phyloP scores from a whole-genome alignment of 495 filamentous ascomycete genomes.

The Annulohypoxylon moriforme region DNA sequence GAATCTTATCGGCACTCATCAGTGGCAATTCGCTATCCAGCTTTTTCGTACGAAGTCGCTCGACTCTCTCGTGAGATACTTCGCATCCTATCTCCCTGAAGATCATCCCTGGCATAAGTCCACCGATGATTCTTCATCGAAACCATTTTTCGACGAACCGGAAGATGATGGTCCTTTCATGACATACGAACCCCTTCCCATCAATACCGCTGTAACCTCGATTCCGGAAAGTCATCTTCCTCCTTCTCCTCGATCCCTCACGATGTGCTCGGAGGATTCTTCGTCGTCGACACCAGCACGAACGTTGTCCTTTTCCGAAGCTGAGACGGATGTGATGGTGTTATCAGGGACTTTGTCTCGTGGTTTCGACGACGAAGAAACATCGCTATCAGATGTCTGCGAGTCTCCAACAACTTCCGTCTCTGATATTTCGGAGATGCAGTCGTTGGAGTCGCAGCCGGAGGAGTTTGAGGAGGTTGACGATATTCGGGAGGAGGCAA shows the following conservation, averaged over 20 bases:
- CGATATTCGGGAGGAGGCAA: constrained; percentile 25
- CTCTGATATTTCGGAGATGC: constrained; percentile 50
- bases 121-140: constrained; percentile 41
- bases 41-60: constrained; percentile 64
- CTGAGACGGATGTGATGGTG: constrained; percentile 52
- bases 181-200: constrained; percentile 57
- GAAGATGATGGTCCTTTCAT: constrained; percentile 50
- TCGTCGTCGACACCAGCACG: constrained; percentile 55
- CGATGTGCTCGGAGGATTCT: constrained; percentile 59
- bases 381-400: constrained; percentile 49
- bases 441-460: constrained; percentile 28
- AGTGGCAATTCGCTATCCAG: constrained; percentile 62
- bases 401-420: constrained; percentile 51
- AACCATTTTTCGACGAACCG: constrained; percentile 52
- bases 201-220: constrained; percentile 34
- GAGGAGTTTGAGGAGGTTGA: constrained; percentile 30
- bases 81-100: constrained; percentile 61
- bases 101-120: constrained; percentile 53
- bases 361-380: constrained; percentile 49
- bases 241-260: constrained; percentile 61
- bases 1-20: constrained; percentile 59
- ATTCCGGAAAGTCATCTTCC: constrained; percentile 50
- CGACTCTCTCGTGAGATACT: constrained; percentile 64
- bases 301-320: constrained; percentile 59
- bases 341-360: constrained; percentile 37